A percentile compares a stretch with the other conserved stretches of the same genome.
Evolutionary conservation across 192 early-diverging fungal genomes (phyloP).

Genomic region (Hyaloraphidium curvatum): DNA sequence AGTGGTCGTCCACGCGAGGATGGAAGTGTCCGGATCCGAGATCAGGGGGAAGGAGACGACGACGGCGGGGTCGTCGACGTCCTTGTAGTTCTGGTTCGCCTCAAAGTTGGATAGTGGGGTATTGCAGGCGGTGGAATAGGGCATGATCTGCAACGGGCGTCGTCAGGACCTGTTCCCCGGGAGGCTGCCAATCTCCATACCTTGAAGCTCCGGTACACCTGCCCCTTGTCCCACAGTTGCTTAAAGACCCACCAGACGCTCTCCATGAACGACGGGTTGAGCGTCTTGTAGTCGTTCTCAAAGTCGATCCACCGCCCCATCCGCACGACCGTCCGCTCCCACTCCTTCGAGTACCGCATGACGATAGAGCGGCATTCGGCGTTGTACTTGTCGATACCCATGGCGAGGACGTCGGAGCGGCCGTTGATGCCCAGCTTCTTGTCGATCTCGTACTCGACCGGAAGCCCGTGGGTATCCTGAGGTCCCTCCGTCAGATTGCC

Average conservation of each 20-base stretch:
- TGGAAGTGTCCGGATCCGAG: constrained; percentile 47
- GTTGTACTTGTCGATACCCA: constrained; percentile 97
- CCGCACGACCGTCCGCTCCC: constrained; percentile 83
- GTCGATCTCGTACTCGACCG: constrained; percentile 92
- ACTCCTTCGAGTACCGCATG: constrained; percentile 83
- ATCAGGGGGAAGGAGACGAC: constrained; percentile 86
- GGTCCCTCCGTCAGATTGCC: too few relatives aligned
- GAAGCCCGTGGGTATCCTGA: constrained; percentile 85
- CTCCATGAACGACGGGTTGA: constrained; percentile 94
- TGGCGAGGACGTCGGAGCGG: constrained; percentile 66
- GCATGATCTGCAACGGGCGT: constrained; percentile 43
- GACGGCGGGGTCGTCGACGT: constrained; percentile 87
- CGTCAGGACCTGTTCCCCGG: neutral
- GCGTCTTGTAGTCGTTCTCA: constrained; percentile 98
- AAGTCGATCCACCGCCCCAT: constrained; percentile 99
- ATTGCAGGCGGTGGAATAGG: constrained; percentile 77
- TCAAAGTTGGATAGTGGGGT: constrained; percentile 97
- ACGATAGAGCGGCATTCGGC: constrained; percentile 91
- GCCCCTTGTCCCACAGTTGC: constrained; percentile 81
- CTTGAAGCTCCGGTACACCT: constrained; percentile 81
- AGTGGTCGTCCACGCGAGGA: constrained; percentile 97
- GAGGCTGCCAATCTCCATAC: constrained; percentile 17
- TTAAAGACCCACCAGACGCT: constrained; percentile 99
- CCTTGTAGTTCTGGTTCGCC: constrained; percentile 90
- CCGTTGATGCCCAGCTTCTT: constrained; percentile 75